Conservation (phyloP, 257 asterid species). For the Salvia splendens region DNA sequence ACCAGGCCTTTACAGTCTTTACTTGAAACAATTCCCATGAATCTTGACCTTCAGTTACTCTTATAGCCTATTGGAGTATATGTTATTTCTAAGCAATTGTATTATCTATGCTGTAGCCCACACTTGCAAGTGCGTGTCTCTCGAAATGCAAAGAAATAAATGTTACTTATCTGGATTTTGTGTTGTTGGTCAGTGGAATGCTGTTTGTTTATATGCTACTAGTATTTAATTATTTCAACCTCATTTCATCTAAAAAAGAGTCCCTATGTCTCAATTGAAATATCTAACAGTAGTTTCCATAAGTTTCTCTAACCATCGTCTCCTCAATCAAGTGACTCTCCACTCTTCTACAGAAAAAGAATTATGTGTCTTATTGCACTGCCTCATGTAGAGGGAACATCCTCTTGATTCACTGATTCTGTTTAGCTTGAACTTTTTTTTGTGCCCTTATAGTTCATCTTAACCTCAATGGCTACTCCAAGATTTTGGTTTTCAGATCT, state of each 20-base stretch:
- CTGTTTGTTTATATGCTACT: neutral
- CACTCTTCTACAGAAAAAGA: conserved; percentile 9
- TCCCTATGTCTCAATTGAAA: neutral
- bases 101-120: no score
- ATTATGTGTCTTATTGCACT: conserved; percentile 24
- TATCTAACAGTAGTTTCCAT: conserved; percentile 8
- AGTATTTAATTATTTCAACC: neutral
- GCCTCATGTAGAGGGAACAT: conserved; percentile 20
- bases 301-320: conserved; percentile 1
- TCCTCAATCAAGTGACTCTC: neutral
- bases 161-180: neutral
- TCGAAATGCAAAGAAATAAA: neutral
- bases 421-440: neutral
- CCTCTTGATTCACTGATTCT: conserved; percentile 11
- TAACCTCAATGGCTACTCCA: neutral
- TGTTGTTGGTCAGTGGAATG: neutral
- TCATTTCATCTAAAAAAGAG: neutral
- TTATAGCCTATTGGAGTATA: neutral
- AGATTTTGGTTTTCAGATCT: conserved; percentile 17
- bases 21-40: neutral
- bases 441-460: neutral
- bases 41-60: neutral
- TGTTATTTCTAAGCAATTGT: no score
- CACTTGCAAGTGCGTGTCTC: no score
- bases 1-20: neutral